phyloP scores from a whole-genome alignment of 2,329 filamentous ascomycete genomes.

The Teratosphaeriaceae sp. region DNA sequence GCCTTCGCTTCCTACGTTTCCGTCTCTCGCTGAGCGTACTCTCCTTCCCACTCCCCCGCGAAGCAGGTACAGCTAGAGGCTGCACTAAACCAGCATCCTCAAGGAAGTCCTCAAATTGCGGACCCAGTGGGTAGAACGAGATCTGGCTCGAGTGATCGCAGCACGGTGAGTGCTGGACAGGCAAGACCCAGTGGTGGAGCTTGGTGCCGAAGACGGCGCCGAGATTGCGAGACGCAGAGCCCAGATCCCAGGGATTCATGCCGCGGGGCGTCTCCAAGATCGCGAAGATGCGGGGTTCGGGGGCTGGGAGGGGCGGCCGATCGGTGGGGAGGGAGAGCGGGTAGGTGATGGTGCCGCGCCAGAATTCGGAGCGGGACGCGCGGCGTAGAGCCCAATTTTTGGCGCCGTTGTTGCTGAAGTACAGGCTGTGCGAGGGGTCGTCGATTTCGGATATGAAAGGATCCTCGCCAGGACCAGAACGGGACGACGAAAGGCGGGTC shows the following conservation, averaged over 20 bases:
- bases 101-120: slow-evolving; percentile 28
- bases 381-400: slow-evolving; percentile 9
- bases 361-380: slow-evolving; percentile 19
- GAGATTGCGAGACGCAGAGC: slow-evolving; percentile 59
- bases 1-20: slow-evolving; percentile 16
- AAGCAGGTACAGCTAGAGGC: slow-evolving; percentile 6
- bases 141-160: slow-evolving; percentile 46
- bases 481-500: not conserved
- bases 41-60: not conserved
- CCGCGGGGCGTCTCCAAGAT: slow-evolving; percentile 66
- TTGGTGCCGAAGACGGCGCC: slow-evolving; percentile 70
- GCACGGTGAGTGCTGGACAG: slow-evolving; percentile 68
- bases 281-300: slow-evolving; percentile 59
- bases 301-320: slow-evolving; percentile 28
- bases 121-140: slow-evolving; percentile 29
- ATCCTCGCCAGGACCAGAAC: slow-evolving; percentile 2
- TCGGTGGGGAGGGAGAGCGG: slow-evolving; percentile 39
- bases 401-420: slow-evolving; percentile 21
- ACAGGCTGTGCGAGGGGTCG: slow-evolving; percentile 25
- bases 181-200: slow-evolving; percentile 72
- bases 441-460: slow-evolving; percentile 30
- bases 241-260: slow-evolving; percentile 82
- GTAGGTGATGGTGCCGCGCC: slow-evolving; percentile 49
- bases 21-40: slow-evolving; percentile 5
- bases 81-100: slow-evolving; percentile 24